Percentiles rank a stretch among this genome's conserved stretches.
These are phyloP conservation scores for Colletotrichum brevisporum DNA, from an alignment of 2,329 filamentous ascomycete genomes.

Conservation along the genomic window DNA sequence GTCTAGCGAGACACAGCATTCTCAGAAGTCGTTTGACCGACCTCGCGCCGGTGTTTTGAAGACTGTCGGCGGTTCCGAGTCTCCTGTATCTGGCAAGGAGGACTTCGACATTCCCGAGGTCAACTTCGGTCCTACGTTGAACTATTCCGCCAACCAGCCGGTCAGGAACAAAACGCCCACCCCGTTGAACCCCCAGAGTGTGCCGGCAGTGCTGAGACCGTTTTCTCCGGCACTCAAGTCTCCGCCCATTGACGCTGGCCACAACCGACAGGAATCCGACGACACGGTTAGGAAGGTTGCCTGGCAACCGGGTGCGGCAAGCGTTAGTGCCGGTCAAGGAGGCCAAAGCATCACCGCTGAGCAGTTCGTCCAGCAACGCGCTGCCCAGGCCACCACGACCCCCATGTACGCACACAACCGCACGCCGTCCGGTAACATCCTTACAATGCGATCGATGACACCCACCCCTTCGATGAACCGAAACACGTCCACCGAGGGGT, in stretches of 20 bases:
- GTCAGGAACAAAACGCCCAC: slow-evolving; percentile 50
- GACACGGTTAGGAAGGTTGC: slow-evolving; percentile 75
- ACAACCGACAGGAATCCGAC: slow-evolving; percentile 63
- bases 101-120: slow-evolving; percentile 76
- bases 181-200: slow-evolving; percentile 43
- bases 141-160: slow-evolving; percentile 64
- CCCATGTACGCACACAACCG: slow-evolving; percentile 66
- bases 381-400: slow-evolving; percentile 62
- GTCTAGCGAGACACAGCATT: slow-evolving; percentile 59
- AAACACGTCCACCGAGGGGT: slow-evolving; percentile 57
- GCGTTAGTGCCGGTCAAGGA: slow-evolving; percentile 46
- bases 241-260: slow-evolving; percentile 48
- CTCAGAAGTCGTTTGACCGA: slow-evolving; percentile 68
- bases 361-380: slow-evolving; percentile 86
- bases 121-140: slow-evolving; percentile 89
- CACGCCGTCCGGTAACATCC: slow-evolving; percentile 66
- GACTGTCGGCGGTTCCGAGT: slow-evolving; percentile 74
- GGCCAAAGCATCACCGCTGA: slow-evolving; percentile 78
- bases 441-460: slow-evolving; percentile 55
- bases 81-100: slow-evolving; percentile 41
- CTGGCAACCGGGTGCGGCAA: slow-evolving; percentile 82
- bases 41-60: slow-evolving; percentile 85
- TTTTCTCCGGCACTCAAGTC: slow-evolving; percentile 50
- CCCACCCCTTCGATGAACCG: slow-evolving; percentile 60
- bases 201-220: slow-evolving; percentile 45